Base-by-base conservation (phyloP, 1,284 basidiomycete species). In the Cryptococcus deneoformans region DNA sequence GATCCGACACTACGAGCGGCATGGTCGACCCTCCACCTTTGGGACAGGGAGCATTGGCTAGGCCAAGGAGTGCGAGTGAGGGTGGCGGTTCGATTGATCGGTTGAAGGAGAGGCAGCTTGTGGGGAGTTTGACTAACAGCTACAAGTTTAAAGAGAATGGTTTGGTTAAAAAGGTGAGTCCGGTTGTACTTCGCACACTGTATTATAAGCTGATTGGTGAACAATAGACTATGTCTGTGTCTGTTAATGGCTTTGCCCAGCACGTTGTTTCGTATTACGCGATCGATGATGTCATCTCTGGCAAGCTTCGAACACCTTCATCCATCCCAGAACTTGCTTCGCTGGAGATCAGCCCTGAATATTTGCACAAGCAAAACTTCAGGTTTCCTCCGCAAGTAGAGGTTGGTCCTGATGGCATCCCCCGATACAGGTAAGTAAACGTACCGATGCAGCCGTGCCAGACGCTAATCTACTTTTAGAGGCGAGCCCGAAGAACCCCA, bases 211-310 rank as follows among this genome's bases (percentile, higher is more conserved):
- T 54, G 58, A 59, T 20, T 10, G 42, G n/a, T 51, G 35, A 11
- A 6, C 29, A 29, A 29, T 73, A 95, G 92, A 95, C 93, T 11
- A 95, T 96, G 78, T 95, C 93, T 9, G 82, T 95, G 52, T 89
- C 87, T 39, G 90, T 95, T 58, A 77, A 79, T 54, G 90, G 90
- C 29, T 89, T 90, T 49, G 85, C 92, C 0, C 93, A 97, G 72
- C 94, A 98, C 73, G 84, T 98, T 60, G 91, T 98, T 52, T 96
- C 92, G 1, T 97, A 98, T 80, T 98, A 98, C 82, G 88, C 87
- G 63, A 84, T 95, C 57, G 88, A 92, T 64, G 94, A 98, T 72
- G 92, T 96, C 20, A 85, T 90, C 52, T 85, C 86, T 56, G 92
- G 91, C 20, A 87, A 91, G 37, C 83, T 98, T 6, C 85, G 92